Evolutionary conservation across 2,329 filamentous ascomycete species (phyloP), one percentile per base, ranked within the genome.

Genomic region (Zalaria sp.): DNA sequence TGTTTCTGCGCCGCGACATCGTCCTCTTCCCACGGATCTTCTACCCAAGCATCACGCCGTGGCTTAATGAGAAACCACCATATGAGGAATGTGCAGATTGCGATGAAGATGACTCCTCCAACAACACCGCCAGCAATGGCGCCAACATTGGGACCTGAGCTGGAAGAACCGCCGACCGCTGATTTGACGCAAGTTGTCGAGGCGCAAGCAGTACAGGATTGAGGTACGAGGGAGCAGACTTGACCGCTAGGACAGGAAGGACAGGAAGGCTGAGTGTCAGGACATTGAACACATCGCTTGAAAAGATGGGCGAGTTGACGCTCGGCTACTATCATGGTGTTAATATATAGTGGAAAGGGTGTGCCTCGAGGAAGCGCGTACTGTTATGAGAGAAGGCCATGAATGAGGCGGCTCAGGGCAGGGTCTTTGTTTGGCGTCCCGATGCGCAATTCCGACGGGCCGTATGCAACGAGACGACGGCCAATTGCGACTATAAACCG

Each of bases 121-220:
- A 96, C 67, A 6, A 95, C 87, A 49, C 89, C 89, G 49, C 91
- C 91, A 2, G 83, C 89, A 49, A 98, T 95, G 29, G 85, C 84
- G 35, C 88, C 88, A 1, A 81, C 64, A 43, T 84, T 88, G 5
- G 81, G 74, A 5, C 74, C 71, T 32, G 55, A 47, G 57, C 49
- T 18, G 51, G 49, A 9, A 58, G 54, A n/a, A 55, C 57, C 6
- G 60, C 58, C 4, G 61, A 55, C 37, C 60, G 55, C 37, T 55
- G 56, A 26, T 63, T 60, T 56, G 7, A 74, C 61, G 53, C 79
- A 85, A 25, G 62, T 61, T 27, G 73, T 74, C 27, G 62, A 63
- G 4, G 77, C 68, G 57, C 81, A 85, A 34, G 57, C 50, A 43
- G 72, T 60, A 63, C 81, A 84, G 27, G 70, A 73, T 45, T 68